Conservation (phyloP, 495 filamentous ascomycete genomes). For the Aspergillus ostianus region DNA sequence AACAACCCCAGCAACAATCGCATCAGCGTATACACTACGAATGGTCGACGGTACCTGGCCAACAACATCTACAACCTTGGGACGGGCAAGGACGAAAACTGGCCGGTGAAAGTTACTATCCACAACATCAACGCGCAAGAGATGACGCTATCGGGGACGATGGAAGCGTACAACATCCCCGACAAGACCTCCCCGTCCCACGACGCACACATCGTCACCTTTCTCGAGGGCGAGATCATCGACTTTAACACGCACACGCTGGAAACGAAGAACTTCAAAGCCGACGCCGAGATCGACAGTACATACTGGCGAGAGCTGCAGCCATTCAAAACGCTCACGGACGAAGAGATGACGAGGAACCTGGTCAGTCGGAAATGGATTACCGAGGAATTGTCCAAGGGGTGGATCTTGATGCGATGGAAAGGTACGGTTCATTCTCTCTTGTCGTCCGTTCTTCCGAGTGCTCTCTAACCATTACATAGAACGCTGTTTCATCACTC, state of each 20-base stretch:
- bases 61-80: slow-evolving; percentile 31
- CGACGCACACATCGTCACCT: slow-evolving; percentile 68
- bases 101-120: slow-evolving; percentile 73
- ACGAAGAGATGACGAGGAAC: slow-evolving; percentile 57
- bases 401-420: slow-evolving; percentile 77
- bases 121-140: slow-evolving; percentile 62
- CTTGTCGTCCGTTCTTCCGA: neutral
- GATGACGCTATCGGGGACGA: slow-evolving; percentile 70
- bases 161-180: slow-evolving; percentile 78
- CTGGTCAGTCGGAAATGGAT: slow-evolving; percentile 59
- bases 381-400: slow-evolving; percentile 47
- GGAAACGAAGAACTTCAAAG: slow-evolving; percentile 65
- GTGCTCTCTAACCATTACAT: slow-evolving; percentile 9
- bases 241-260: slow-evolving; percentile 69
- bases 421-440: slow-evolving; percentile 52
- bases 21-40: slow-evolving; percentile 32
- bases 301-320: slow-evolving; percentile 70
- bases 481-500: slow-evolving; percentile 73
- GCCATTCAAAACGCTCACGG: slow-evolving; percentile 58
- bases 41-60: slow-evolving; percentile 39
- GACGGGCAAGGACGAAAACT: slow-evolving; percentile 53
- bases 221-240: slow-evolving; percentile 74
- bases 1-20: slow-evolving; percentile 28
- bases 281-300: slow-evolving; percentile 59
- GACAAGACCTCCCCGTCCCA: slow-evolving; percentile 51